phyloP scores from a whole-genome alignment of 257 asterid species.

The Schizonepeta tenuifolia region DNA sequence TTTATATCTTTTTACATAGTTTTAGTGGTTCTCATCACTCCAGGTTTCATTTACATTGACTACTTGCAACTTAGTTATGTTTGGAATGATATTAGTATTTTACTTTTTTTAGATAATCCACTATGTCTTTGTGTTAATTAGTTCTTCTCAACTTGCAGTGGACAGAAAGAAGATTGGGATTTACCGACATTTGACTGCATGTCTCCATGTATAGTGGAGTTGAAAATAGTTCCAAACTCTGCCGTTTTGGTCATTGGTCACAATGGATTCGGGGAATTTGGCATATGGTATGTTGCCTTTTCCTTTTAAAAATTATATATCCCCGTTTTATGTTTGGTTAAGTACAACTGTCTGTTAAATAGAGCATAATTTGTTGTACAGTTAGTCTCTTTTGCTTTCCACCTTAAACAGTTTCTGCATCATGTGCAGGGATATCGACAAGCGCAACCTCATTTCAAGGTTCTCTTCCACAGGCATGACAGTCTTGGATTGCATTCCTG shows the following conservation, averaged over 20 bases:
- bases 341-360: neutral
- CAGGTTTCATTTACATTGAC: neutral
- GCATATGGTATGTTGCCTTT: conserved; percentile 64
- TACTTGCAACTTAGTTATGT: conserved; percentile 1
- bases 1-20: neutral
- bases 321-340: neutral
- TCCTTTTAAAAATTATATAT: conserved; percentile 16
- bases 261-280: conserved; percentile 80
- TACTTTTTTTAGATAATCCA: neutral
- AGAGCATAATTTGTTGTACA: neutral
- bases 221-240: conserved; percentile 75
- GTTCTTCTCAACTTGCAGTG: conserved; percentile 61
- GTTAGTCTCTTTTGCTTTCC: conserved; percentile 18
- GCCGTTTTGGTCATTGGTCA: conserved; percentile 74
- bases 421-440: conserved; percentile 69
- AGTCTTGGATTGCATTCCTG: conserved; percentile 64
- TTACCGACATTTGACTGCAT: conserved; percentile 64
- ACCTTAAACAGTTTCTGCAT: conserved; percentile 23
- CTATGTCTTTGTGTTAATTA: conserved; percentile 26
- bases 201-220: conserved; percentile 62
- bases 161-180: conserved; percentile 52
- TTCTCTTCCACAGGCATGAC: conserved; percentile 72
- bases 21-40: conserved; percentile 21
- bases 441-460: conserved; percentile 63
- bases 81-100: neutral